Evolutionary conservation across 768 basidiomycete species (phyloP).

Genomic region (Boletus barrowsii): DNA sequence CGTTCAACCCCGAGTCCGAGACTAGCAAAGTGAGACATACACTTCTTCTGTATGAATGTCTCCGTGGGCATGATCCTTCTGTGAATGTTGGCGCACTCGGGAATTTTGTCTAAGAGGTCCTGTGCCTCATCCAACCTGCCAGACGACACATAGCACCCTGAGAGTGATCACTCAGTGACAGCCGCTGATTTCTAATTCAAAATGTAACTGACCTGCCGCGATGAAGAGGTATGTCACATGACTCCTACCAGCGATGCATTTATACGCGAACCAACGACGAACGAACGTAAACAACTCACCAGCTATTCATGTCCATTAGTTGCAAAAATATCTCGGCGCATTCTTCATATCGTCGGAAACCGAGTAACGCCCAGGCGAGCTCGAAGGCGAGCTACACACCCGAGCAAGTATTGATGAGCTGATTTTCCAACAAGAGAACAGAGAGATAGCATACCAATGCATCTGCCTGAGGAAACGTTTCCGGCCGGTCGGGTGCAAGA

Average conservation of each 20-base stretch:
- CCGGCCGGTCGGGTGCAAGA: conserved; percentile 45
- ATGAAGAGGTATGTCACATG: conserved; percentile 79
- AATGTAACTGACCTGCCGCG: conserved; percentile 52
- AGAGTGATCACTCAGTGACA: neutral
- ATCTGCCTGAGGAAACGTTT: conserved; percentile 71
- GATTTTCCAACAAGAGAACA: neutral
- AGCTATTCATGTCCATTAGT: conserved; percentile 65
- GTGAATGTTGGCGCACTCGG: conserved; percentile 54
- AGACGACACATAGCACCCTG: conserved; percentile 62
- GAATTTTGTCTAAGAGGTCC: conserved; percentile 56
- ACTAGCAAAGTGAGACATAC: conserved; percentile 38
- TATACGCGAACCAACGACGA: neutral
- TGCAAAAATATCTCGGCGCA: conserved; percentile 63
- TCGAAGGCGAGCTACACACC: conserved; percentile 62
- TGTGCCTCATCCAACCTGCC: conserved; percentile 57
- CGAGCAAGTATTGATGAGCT: neutral
- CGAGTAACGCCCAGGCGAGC: conserved; percentile 72
- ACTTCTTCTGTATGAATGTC: conserved; percentile 71
- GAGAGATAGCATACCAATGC: conserved; percentile 46
- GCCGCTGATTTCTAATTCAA: neutral
- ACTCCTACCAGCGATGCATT: conserved; percentile 44
- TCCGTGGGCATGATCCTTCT: conserved; percentile 75
- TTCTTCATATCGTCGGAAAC: conserved; percentile 61
- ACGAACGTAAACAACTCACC: conserved; percentile 40
- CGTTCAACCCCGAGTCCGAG: neutral